phyloP scores from a whole-genome alignment of 2,329 filamentous ascomycete species.

The Beauveria varroae region DNA sequence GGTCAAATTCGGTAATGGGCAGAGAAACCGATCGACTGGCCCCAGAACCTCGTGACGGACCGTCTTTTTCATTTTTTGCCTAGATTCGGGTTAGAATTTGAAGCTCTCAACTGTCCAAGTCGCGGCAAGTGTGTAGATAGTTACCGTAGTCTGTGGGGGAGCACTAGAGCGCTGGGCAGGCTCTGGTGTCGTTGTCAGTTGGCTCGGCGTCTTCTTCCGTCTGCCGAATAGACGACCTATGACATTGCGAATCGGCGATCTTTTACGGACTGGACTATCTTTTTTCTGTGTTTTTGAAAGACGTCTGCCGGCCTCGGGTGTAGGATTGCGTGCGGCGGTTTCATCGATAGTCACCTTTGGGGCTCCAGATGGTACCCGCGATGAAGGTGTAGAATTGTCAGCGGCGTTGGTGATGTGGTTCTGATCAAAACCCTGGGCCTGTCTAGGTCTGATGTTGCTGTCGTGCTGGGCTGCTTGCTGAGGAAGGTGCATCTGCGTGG shows the following conservation, averaged over 20 bases:
- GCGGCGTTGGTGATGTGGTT: neutral
- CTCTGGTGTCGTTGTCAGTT: constrained; percentile 1
- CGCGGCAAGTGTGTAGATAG: constrained; percentile 11
- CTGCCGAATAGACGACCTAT: constrained; percentile 52
- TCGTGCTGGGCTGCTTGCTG: neutral
- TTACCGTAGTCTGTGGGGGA: neutral
- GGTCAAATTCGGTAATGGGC: constrained; percentile 53
- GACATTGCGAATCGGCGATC: constrained; percentile 48
- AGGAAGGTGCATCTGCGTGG: neutral
- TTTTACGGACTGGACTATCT: constrained; percentile 41
- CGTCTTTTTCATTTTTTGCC: neutral
- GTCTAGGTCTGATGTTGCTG: neutral
- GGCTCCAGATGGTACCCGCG: neutral
- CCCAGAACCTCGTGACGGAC: neutral
- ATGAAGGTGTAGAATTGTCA: neutral
- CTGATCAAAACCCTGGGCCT: neutral
- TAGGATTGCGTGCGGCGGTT: neutral
- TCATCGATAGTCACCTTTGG: neutral
- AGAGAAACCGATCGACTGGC: constrained; percentile 49
- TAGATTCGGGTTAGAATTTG: neutral
- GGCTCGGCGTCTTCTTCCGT: constrained; percentile 40
- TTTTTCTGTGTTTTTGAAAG: constrained; percentile 19
- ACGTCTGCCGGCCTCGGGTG: constrained; percentile 33
- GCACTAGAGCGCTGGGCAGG: constrained; percentile 1
- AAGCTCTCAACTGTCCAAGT: neutral